phyloP scores from a whole-genome alignment of 2,329 filamentous ascomycete species.

The Coniochaeta sp. region DNA sequence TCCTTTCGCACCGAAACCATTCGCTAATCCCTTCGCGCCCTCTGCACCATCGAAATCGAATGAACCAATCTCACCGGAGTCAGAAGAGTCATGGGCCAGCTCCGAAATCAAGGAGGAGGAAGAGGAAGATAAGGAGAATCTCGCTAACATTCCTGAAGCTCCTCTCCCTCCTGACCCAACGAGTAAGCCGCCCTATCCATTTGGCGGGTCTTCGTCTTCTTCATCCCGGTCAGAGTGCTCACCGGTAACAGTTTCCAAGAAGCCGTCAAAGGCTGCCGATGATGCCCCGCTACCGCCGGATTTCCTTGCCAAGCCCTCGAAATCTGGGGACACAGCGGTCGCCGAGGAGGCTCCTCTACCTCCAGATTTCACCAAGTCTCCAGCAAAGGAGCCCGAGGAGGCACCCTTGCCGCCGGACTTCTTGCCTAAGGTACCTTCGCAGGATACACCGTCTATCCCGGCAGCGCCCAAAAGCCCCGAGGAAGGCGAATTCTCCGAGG shows the following conservation, averaged over 20 bases:
- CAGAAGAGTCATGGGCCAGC: neutral
- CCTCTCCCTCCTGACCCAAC: conserved; percentile 49
- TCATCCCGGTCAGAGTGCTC: conserved; percentile 35
- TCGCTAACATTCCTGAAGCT: conserved; percentile 19
- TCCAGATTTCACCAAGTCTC: conserved; percentile 25
- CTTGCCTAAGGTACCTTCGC: neutral
- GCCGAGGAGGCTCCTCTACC: conserved; percentile 21
- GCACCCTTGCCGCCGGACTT: conserved; percentile 19
- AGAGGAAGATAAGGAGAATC: conserved; percentile 24
- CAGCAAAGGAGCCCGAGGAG: conserved; percentile 11
- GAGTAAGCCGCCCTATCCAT: conserved; percentile 41
- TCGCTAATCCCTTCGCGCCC: conserved; percentile 7
- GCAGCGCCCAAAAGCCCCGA: conserved; percentile 25
- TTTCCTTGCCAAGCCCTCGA: conserved; percentile 22
- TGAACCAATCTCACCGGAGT: conserved; percentile 11
- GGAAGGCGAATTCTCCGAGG: conserved; percentile 23
- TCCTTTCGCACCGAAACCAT: neutral
- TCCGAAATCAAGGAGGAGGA: conserved; percentile 17
- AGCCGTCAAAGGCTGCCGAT: conserved; percentile 13
- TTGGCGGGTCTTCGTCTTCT: conserved; percentile 45
- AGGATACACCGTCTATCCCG: conserved; percentile 9
- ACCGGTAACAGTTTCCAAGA: conserved; percentile 20
- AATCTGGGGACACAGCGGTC: conserved; percentile 5
- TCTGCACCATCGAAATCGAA: neutral
- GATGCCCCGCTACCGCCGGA: conserved; percentile 25